A percentile compares a stretch with the other conserved stretches of the same genome.
These are phyloP conservation scores for Fusarium coicis DNA, from an alignment of 2,329 filamentous ascomycete species.

Conservation along the genomic window DNA sequence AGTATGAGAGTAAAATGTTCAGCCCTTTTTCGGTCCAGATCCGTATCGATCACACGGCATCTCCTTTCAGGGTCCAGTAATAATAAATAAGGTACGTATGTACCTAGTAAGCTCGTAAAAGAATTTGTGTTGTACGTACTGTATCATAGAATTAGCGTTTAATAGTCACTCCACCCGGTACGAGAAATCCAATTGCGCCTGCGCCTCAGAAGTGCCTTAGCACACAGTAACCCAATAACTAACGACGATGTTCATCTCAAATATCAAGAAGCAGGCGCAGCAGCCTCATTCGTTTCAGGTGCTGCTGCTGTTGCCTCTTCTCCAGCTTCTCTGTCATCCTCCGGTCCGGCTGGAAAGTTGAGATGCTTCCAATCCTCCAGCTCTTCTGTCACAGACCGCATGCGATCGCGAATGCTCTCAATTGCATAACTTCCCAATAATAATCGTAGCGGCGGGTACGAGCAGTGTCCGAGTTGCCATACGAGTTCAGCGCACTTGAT, in stretches of 20 bases:
- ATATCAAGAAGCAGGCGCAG: constrained; percentile 17
- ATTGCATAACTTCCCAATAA: constrained; percentile 95
- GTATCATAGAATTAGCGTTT: constrained; percentile 17
- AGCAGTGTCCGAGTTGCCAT: constrained; percentile 94
- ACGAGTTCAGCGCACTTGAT: constrained; percentile 93
- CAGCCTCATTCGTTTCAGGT: constrained; percentile 20
- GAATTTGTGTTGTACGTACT: constrained; percentile 1
- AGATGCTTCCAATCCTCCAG: constrained; percentile 93
- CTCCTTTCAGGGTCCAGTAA: constrained; percentile 13
- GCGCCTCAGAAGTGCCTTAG: not conserved
- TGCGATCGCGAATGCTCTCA: constrained; percentile 90
- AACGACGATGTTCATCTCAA: not conserved
- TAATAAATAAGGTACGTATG: not conserved
- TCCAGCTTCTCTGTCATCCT: constrained; percentile 40
- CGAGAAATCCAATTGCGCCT: not conserved
- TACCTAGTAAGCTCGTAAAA: constrained; percentile 22
- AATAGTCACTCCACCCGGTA: constrained; percentile 1
- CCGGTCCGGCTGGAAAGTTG: constrained; percentile 66
- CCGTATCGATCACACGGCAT: constrained; percentile 6
- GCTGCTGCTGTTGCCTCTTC: constrained; percentile 22
- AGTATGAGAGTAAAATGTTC: not conserved
- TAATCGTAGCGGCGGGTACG: constrained; percentile 87
- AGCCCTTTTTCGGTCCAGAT: constrained; percentile 17
- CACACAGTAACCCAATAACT: not conserved
- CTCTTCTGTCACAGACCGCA: constrained; percentile 93